Conservation (phyloP, 2,329 filamentous ascomycete genomes). For the Ascochyta viciae-villosae region DNA sequence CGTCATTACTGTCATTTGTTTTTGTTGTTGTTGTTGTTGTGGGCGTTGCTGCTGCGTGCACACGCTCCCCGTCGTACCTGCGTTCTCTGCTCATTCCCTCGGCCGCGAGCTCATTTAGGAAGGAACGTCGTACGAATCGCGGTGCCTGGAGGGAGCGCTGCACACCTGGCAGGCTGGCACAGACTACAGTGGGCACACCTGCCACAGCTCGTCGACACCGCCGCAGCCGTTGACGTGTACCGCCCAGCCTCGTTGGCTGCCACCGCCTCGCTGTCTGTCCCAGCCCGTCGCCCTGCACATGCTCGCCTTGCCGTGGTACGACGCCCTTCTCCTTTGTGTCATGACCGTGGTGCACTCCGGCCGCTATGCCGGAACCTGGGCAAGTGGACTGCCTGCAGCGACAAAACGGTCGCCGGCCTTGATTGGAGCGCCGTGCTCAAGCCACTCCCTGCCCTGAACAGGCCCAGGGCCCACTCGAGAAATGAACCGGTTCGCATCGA, state of each 20-base stretch:
- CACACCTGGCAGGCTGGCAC: background rate
- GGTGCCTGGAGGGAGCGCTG: constrained; percentile 2
- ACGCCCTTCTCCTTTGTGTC: constrained; percentile 7
- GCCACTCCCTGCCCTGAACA: constrained; percentile 20
- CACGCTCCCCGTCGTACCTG: constrained; percentile 15
- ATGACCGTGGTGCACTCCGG: constrained; percentile 6
- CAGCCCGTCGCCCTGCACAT: constrained; percentile 1
- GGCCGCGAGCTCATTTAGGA: constrained; percentile 17
- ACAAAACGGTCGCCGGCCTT: constrained; percentile 13
- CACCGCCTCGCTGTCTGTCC: background rate
- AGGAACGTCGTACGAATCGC: constrained; percentile 18
- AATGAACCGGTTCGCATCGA: constrained; percentile 21
- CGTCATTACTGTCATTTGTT: constrained; percentile 1
- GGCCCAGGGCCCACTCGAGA: constrained; percentile 12
- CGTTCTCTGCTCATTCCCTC: constrained; percentile 15
- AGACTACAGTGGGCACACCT: too few species aligned
- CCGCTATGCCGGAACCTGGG: constrained; percentile 16
- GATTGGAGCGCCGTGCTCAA: constrained; percentile 19
- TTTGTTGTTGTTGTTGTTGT: constrained; percentile 1
- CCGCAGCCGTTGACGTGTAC: constrained; percentile 11
- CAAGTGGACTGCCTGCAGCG: constrained; percentile 13
- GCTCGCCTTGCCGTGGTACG: constrained; percentile 11
- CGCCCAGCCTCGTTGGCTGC: background rate
- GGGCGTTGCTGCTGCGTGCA: background rate
- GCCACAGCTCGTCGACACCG: background rate